Conservation (phyloP, 805 yeast genomes). For the Brettanomyces custersianus region DNA sequence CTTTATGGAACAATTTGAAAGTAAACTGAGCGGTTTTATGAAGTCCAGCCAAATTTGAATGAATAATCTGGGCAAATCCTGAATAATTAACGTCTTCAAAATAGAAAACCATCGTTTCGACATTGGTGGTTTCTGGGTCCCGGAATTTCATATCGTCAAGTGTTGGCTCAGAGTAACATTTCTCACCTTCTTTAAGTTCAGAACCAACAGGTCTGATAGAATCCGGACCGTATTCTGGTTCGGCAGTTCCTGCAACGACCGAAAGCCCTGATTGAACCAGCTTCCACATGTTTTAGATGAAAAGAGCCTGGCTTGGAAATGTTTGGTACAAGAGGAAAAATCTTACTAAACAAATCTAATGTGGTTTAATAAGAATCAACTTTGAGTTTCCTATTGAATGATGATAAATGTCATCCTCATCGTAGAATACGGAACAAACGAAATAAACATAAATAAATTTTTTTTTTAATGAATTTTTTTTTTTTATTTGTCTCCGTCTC, state of each 20-base stretch:
- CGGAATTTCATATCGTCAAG: slow-evolving; percentile 70
- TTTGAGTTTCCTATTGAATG: background rate
- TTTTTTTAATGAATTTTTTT: too few species aligned
- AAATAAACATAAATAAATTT: too few species aligned
- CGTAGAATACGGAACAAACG: too few species aligned
- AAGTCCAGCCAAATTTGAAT: slow-evolving; percentile 82
- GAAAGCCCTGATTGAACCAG: slow-evolving; percentile 37
- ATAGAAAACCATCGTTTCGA: slow-evolving; percentile 92
- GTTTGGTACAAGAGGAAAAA: background rate
- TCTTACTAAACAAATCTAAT: slow-evolving; percentile 1
- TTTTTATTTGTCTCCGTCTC: too few species aligned
- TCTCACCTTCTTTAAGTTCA: slow-evolving; percentile 46
- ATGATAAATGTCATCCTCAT: background rate
- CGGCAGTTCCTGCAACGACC: slow-evolving; percentile 95
- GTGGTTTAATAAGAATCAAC: slow-evolving; percentile 1
- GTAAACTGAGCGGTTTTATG: slow-evolving; percentile 92
- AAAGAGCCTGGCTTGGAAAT: too few species aligned
- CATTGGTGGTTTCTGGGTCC: slow-evolving; percentile 73
- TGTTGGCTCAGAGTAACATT: slow-evolving; percentile 51
- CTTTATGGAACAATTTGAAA: slow-evolving; percentile 61
- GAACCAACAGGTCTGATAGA: slow-evolving; percentile 71
- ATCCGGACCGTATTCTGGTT: slow-evolving; percentile 91
- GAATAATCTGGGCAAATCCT: slow-evolving; percentile 92
- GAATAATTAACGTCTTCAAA: slow-evolving; percentile 56
- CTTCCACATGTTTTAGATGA: slow-evolving; percentile 21